Conservation (phyloP, 306 rosid genomes). For the Acacia acuminata region DNA sequence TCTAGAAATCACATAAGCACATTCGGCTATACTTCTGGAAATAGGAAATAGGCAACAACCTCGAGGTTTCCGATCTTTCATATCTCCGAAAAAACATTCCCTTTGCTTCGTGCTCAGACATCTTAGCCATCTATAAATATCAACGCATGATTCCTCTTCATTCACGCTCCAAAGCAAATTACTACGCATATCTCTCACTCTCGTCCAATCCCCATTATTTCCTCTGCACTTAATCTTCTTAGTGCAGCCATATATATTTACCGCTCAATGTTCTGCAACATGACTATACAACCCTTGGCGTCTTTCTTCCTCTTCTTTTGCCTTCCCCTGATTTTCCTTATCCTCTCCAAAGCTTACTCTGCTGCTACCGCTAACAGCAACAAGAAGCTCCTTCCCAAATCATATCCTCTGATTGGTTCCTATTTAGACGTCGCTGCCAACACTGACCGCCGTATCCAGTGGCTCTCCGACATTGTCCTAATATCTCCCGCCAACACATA, state of each 20-base stretch:
- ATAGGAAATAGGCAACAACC: not conserved
- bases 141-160: not conserved
- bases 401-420: slow-evolving; percentile 1
- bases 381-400: not conserved
- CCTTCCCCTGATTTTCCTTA: not conserved
- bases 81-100: not conserved
- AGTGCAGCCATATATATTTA: not conserved
- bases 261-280: not conserved
- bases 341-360: not conserved
- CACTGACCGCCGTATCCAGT: slow-evolving; percentile 40
- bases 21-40: not conserved
- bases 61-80: not conserved
- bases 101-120: not conserved
- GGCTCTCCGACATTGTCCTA: slow-evolving; percentile 55
- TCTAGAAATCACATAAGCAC: not conserved
- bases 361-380: not conserved
- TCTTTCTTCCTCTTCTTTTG: not conserved
- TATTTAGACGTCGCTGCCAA: not conserved
- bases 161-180: not conserved
- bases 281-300: not conserved
- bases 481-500: slow-evolving; percentile 60
- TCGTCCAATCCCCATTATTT: not conserved
- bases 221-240: not conserved
- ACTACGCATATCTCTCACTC: not conserved
- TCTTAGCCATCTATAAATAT: not conserved